phyloP scores from a whole-genome alignment of 331 rosid genomes.

The Saraca asoca region DNA sequence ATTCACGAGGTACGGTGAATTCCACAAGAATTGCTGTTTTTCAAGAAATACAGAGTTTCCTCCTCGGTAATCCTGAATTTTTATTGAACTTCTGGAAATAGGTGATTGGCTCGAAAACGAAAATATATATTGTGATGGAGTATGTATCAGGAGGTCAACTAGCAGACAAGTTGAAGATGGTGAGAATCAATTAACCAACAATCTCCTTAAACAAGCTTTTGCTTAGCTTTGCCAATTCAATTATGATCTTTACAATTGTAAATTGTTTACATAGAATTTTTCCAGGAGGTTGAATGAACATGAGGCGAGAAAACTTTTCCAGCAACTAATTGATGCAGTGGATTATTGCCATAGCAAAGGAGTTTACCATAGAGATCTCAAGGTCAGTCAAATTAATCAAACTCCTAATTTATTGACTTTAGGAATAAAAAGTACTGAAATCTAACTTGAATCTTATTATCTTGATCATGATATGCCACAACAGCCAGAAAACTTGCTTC shows the following conservation, averaged over 20 bases:
- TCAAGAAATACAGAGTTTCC: not conserved
- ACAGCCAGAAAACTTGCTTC: slow-evolving; percentile 81
- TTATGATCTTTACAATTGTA: slow-evolving; percentile 24
- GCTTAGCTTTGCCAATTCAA: not conserved
- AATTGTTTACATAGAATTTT: slow-evolving; percentile 45
- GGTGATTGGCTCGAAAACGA: slow-evolving; percentile 63
- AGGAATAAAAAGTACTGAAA: not conserved
- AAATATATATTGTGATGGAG: slow-evolving; percentile 81
- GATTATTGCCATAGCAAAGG: slow-evolving; percentile 79
- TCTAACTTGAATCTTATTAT: slow-evolving; percentile 12
- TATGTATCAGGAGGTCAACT: slow-evolving; percentile 71
- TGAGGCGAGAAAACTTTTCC: slow-evolving; percentile 76
- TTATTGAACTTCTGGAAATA: slow-evolving; percentile 29
- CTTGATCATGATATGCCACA: slow-evolving; percentile 22
- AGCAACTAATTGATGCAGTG: slow-evolving; percentile 76
- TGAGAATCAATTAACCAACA: slow-evolving; percentile 36
- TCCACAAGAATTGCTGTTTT: not conserved
- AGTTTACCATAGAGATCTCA: slow-evolving; percentile 75
- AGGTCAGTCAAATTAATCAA: slow-evolving; percentile 48
- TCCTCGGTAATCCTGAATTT: slow-evolving; percentile 3
- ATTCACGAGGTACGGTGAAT: slow-evolving; percentile 60
- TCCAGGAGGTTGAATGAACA: slow-evolving; percentile 47
- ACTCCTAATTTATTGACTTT: not conserved
- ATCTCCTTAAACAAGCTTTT: not conserved
- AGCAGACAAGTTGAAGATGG: slow-evolving; percentile 65